phyloP scores from a whole-genome alignment of 306 rosid species.

The Vigna reflexopilosa region DNA sequence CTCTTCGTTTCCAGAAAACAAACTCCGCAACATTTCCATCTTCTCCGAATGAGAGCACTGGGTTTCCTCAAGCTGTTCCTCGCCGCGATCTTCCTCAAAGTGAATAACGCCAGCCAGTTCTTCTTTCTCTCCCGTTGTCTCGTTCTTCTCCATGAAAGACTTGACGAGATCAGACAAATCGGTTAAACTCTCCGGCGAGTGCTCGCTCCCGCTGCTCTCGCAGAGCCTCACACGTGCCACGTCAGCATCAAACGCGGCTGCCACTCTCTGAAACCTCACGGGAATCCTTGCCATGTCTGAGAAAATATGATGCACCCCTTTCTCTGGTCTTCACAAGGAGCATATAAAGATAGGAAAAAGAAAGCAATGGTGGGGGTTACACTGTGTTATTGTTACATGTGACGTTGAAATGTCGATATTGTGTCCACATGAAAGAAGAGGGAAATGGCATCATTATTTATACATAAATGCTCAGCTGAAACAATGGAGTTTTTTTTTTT shows the following conservation, averaged over 20 bases:
- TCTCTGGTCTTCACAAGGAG: background rate
- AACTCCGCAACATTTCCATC: slow-evolving; percentile 43
- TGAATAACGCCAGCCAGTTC: background rate
- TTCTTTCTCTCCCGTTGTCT: slow-evolving; percentile 3
- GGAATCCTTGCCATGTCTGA: slow-evolving; percentile 48
- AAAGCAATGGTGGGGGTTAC: background rate
- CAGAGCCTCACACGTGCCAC: slow-evolving; percentile 57
- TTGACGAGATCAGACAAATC: slow-evolving; percentile 78
- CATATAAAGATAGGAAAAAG: background rate
- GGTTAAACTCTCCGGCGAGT: slow-evolving; percentile 63
- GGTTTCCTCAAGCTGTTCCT: slow-evolving; percentile 25
- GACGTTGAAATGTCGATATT: slow-evolving; percentile 51
- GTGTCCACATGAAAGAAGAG: slow-evolving; percentile 43
- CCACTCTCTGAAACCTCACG: slow-evolving; percentile 66
- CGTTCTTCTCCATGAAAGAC: slow-evolving; percentile 75
- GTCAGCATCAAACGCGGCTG: slow-evolving; percentile 71
- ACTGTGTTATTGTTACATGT: background rate
- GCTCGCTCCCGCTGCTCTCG: slow-evolving; percentile 91
- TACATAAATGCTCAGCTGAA: slow-evolving; percentile 13
- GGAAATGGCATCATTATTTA: slow-evolving; percentile 51
- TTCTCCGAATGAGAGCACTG: slow-evolving; percentile 55
- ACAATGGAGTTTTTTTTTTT: slow-evolving; percentile 19
- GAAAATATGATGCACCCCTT: background rate
- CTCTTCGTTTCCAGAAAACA: slow-evolving; percentile 44
- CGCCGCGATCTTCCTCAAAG: background rate